A percentile compares a stretch with the other conserved stretches of the same genome.
Conservation (phyloP, 257 asterid species). For the Solanum pimpinellifolium region DNA sequence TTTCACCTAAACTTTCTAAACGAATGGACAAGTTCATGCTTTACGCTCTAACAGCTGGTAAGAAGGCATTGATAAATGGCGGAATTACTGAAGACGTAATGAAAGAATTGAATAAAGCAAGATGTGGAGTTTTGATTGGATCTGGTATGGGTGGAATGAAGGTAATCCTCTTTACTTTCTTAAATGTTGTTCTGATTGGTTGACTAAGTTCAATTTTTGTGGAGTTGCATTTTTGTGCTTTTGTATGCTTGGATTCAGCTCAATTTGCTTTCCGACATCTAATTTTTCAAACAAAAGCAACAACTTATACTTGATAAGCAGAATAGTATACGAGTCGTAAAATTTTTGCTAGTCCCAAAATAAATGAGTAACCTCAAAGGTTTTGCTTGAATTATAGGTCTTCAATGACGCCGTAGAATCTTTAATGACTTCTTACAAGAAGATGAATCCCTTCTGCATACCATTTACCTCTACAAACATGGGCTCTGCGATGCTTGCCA, state of each 20-base stretch:
- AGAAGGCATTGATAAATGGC: conserved; percentile 53
- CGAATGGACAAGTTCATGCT: conserved; percentile 81
- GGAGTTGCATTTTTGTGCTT: neutral
- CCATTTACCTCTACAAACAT: conserved; percentile 56
- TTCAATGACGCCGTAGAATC: conserved; percentile 86
- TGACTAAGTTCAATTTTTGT: neutral
- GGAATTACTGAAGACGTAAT: conserved; percentile 54
- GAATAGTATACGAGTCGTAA: neutral
- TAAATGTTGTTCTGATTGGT: neutral
- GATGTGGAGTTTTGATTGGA: conserved; percentile 59
- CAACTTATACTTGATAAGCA: neutral
- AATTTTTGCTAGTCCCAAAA: neutral
- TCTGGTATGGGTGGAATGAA: conserved; percentile 95
- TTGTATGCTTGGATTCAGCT: neutral
- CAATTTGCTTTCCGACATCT: neutral
- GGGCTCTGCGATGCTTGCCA: conserved; percentile 40
- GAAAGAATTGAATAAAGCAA: conserved; percentile 42
- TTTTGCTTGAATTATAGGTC: conserved; percentile 18
- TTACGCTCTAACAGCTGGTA: conserved; percentile 62
- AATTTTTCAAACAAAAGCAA: neutral
- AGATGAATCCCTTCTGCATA: conserved; percentile 92
- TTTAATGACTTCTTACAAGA: conserved; percentile 58
- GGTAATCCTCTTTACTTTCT: conserved; percentile 25
- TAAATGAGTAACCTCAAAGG: neutral
- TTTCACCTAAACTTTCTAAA: conserved; percentile 57